Percentiles rank a stretch among this genome's conserved stretches.
Evolutionary conservation across 306 rosid genomes (phyloP).

Genomic region (Glycyrrhiza uralensis): DNA sequence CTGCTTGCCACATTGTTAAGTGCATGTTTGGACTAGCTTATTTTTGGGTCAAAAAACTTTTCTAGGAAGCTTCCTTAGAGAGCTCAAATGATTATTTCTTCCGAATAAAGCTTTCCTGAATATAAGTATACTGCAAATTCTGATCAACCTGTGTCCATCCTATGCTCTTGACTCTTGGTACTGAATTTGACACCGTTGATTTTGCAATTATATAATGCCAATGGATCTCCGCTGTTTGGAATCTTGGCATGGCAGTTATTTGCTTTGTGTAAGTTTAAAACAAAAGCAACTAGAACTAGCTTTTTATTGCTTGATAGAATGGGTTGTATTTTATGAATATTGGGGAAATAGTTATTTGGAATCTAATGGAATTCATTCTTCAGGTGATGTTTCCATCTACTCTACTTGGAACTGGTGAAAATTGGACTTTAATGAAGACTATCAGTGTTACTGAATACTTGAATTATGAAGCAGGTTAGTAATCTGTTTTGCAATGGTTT

Average conservation of each 20-base stretch:
- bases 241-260: background rate
- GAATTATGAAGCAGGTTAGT: conserved; percentile 87
- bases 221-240: background rate
- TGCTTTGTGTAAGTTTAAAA: background rate
- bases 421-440: conserved; percentile 96
- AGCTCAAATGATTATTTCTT: background rate
- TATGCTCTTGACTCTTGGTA: background rate
- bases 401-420: conserved; percentile 82
- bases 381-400: conserved; percentile 99
- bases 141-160: background rate
- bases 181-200: background rate
- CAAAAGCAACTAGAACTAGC: background rate
- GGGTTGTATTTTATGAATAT: background rate
- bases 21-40: background rate
- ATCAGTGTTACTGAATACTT: conserved; percentile 96
- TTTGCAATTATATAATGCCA: background rate
- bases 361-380: conserved; percentile 15
- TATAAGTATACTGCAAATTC: background rate
- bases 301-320: background rate
- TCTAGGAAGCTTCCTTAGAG: background rate
- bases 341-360: background rate
- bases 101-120: background rate
- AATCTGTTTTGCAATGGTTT: background rate
- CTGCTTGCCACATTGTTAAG: background rate
- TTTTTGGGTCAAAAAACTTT: background rate